Base-by-base conservation (phyloP, 1,139 yeast species). In the Pichia sp. region DNA sequence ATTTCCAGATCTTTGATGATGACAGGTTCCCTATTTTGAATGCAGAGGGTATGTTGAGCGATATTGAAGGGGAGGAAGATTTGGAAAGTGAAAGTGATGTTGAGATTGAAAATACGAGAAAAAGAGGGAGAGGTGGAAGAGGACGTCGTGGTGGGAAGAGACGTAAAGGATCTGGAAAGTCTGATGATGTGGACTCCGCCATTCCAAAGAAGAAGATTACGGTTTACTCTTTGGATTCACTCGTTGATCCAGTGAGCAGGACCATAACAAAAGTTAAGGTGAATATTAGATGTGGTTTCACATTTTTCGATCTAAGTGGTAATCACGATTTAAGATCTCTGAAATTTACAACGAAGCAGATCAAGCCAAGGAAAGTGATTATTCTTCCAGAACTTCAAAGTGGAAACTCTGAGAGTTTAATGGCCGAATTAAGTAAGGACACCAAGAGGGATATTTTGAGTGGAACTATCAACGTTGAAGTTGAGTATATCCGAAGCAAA, bases 221-320 rank as follows among this genome's bases (percentile, higher is more conserved):
- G 1, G 27, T 69, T 21, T 63, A 65, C 26, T 64, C 68, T 29
- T 63, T 84, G 41, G 85, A 82, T 46, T 67, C 86, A 1, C 60
- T 77, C 30, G 66, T 62, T 43, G 65, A 64, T 27, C 94, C 95
- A 1, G 45, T 47, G 13, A 28, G 35, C 3, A 63, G 69, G 29
- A 66, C 67, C 32, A 59, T 78, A 38, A 59, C 63, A 0, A 52
- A 58, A 2, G 55, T 62, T 5, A 65, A 67, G 19, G 57, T 81
- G 16, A 64, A 61, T n/a, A 62, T 85, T 5, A 64, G 80, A 42
- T 87, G 96, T 58, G 80, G 79, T 1, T 62, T 88, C 16, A 73
- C 86, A 7, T 87, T 67, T 55, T 74, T 91, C 38, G 97, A 91
- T 55, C 67, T 88, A 43, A 75, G 88, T 13, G 96, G 96, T 12